Evolutionary conservation across 257 asterid species (phyloP).

Genomic region (Prunella vulgaris): DNA sequence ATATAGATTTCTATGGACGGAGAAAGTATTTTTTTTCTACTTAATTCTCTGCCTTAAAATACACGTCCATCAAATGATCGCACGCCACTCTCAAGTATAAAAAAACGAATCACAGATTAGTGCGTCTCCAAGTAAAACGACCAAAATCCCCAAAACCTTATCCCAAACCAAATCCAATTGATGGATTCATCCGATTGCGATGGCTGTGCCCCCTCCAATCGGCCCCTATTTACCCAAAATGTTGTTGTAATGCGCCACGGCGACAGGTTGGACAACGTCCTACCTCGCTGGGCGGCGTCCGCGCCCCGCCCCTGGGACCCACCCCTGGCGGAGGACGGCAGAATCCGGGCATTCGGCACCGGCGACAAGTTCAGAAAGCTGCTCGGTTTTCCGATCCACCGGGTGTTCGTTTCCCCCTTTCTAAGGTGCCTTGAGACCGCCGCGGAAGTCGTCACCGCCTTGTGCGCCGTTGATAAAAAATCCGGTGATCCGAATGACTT

Average conservation of each 20-base stretch:
- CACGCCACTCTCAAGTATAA: no score
- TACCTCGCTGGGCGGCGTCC: slow-evolving; percentile 60
- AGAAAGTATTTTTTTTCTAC: no score
- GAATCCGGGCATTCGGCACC: slow-evolving; percentile 59
- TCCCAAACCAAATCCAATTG: slow-evolving; percentile 17
- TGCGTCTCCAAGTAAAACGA: no score
- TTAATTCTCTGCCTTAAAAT: no score
- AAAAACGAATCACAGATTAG: no score
- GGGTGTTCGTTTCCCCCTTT: slow-evolving; percentile 80
- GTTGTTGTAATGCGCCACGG: slow-evolving; percentile 95
- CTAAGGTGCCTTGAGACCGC: slow-evolving; percentile 91
- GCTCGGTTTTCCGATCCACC: slow-evolving; percentile 59
- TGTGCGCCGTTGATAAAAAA: slow-evolving; percentile 48
- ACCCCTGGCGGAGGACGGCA: slow-evolving; percentile 70
- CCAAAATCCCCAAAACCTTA: background rate
- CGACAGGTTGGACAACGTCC: slow-evolving; percentile 72
- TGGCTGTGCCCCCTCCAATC: slow-evolving; percentile 6
- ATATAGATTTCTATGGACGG: no score
- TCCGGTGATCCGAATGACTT: slow-evolving; percentile 39
- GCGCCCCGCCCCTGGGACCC: slow-evolving; percentile 95
- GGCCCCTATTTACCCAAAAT: slow-evolving; percentile 40
- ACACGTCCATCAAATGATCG: no score
- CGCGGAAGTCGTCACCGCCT: slow-evolving; percentile 54
- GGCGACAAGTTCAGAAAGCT: slow-evolving; percentile 51
- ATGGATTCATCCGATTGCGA: slow-evolving; percentile 30